Conservation (phyloP, 176 grass and related monocot genomes). For the Oryza rufipogon region DNA sequence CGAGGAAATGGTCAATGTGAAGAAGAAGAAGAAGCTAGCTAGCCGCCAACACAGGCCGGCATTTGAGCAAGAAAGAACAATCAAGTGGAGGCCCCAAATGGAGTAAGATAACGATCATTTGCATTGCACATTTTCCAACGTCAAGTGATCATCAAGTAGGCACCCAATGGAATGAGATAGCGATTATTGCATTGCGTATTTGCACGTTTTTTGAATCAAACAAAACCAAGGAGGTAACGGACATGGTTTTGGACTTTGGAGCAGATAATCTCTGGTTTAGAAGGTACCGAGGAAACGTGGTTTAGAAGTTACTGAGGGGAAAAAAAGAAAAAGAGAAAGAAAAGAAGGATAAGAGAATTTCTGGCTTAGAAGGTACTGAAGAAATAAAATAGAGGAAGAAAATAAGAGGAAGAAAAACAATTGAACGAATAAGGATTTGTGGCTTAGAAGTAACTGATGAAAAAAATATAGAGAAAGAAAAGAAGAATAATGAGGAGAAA, state of each 20-base stretch:
- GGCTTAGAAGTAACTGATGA: too few species aligned
- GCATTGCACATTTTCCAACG: background rate
- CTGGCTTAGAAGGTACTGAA: too few species aligned
- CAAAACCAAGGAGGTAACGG: background rate
- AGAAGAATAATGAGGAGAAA: too few species aligned
- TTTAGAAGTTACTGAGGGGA: background rate
- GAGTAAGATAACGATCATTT: too few species aligned
- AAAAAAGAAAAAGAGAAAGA: background rate
- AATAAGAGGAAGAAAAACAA: too few species aligned
- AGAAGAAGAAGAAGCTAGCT: background rate
- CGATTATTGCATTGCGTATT: background rate
- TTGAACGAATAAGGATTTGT: background rate
- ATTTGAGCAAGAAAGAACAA: background rate
- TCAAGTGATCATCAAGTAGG: background rate
- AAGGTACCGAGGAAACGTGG: background rate
- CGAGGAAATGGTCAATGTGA: background rate
- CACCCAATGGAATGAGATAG: background rate
- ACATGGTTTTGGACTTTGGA: conserved; percentile 11
- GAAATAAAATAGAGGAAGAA: background rate
- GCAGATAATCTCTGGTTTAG: background rate
- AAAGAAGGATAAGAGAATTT: background rate
- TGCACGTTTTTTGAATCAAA: background rate
- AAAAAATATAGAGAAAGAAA: background rate
- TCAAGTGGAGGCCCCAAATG: too few species aligned
- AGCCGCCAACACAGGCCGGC: background rate